Base-by-base conservation (phyloP, 805 yeast genomes). In the Candida insectalens region DNA sequence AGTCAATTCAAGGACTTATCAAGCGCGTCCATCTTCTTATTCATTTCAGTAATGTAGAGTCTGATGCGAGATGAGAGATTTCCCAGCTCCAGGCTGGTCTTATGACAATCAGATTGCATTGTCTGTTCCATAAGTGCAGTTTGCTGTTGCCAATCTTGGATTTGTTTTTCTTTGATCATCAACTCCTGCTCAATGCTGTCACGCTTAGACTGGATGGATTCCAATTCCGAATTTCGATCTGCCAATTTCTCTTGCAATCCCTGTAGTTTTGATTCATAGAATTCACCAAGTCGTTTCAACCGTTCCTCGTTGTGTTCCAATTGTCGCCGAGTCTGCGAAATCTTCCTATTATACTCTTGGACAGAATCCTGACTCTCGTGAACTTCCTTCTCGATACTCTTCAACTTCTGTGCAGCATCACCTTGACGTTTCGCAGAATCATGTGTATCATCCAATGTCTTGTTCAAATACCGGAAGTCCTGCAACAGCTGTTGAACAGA, bases 31-130 rank as follows among this genome's bases (percentile, higher is more conserved):
- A 51, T 29, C 25, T 44, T 50, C 43, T 61, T 66, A 25, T 61
- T 60, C 63, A 75, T 67, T 37, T 72, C 77, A 27, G 55, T 53
- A 33, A 74, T 46, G 44, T 80, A 80, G 35, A 63, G 52, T 38
- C 61, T 61, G 27, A 80, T 61, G 42, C 74, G 80, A 7, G 72
- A 60, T 37, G 71, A 71, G 36, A 80, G 60, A 38, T 66, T 60
- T 16, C 72, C 66, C 35, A 75, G 60, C 44, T 76, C 81, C 33
- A 62, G 50, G 36, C 69, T 71, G 6, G 77, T 63, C 25, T 63
- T 69, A 39, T 68, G 63, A 32, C 69, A 62, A 43, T 79, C 85
- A 18, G 47, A 48, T 33, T 74, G 74, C 39, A 67, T 70, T 12
- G 65, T 68, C 26, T 53, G 53, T 39, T 62, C 56, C 47, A 66